Evolutionary conservation across 345 rosid genomes (phyloP), one percentile per base, ranked within the genome.

Genomic region (Melastoma malabathricum): DNA sequence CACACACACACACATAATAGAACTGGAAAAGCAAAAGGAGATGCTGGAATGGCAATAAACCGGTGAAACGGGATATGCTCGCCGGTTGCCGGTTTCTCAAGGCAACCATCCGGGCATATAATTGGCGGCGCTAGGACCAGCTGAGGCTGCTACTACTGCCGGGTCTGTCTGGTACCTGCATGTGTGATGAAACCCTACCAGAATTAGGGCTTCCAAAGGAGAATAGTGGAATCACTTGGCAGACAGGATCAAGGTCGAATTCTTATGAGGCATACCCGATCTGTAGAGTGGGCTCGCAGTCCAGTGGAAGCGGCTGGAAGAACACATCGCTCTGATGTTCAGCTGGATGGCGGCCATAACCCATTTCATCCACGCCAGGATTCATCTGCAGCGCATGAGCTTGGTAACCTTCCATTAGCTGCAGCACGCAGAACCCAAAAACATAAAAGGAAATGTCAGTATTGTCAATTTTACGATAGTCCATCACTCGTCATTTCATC

Each of bases 61-160:
- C 2, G 13, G 19, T 3, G 19, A 13, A 51, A 51, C n/a, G 15
- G 38, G 18, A 6, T 6, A 31, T 9, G 10, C 38, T 5, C 38
- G 38, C 4, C 38, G 3, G 15, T 44, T 22, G 25, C 25, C 38
- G 12, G 29, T 43, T 46, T 8, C 44, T 69, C 74, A 90, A 44
- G 96, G 96, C 55, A 90, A 64, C 98, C 98, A 90, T 65, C 88
- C 96, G 29, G 82, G 63, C 92, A 83, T 80, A 74, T 76, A 90
- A 62, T 75, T 86, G 65, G 69, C 80, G 69, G 70, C 72, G 67
- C 94, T 82, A 18, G 96, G 92, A 3, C 98, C 90, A 31, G 76
- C 89, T 20, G 70, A 76, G 43, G 68, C 78, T 3, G 72, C 73
- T 0, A 73, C 63, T 4, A 81, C 49, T 46, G 69, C 77, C 44